phyloP scores from a whole-genome alignment of 306 rosid genomes.

The Heteromeles arbutifolia region DNA sequence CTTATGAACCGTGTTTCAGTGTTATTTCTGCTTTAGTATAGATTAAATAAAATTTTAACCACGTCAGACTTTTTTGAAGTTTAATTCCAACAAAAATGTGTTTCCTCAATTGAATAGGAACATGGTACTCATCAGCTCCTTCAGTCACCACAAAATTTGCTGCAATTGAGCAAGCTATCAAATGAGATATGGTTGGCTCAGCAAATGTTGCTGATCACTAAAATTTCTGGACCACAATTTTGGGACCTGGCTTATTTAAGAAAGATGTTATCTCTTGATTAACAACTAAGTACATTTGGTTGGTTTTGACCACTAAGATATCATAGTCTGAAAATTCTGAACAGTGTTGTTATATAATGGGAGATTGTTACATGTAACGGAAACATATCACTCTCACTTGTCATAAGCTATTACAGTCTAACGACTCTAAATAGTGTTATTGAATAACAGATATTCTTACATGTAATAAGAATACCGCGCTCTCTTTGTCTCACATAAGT shows the following conservation, averaged over 20 bases:
- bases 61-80: no score
- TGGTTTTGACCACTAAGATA: conserved; percentile 34
- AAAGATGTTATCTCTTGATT: conserved; percentile 29
- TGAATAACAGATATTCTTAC: no score
- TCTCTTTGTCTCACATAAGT: no score
- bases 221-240: conserved; percentile 50
- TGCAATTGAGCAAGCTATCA: conserved; percentile 15
- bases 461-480: no score
- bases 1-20: no score
- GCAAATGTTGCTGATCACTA: conserved; percentile 36
- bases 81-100: neutral
- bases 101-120: neutral
- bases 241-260: conserved; percentile 39
- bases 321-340: conserved; percentile 17
- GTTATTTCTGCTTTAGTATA: no score
- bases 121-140: neutral
- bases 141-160: neutral
- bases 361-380: no score
- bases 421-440: no score
- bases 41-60: no score
- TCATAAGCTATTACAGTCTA: no score
- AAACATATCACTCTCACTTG: no score
- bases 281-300: conserved; percentile 33
- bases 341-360: neutral
- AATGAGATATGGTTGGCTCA: conserved; percentile 35